Conservation (phyloP, 805 yeast genomes). For the Hagleromyces aurorensis region DNA sequence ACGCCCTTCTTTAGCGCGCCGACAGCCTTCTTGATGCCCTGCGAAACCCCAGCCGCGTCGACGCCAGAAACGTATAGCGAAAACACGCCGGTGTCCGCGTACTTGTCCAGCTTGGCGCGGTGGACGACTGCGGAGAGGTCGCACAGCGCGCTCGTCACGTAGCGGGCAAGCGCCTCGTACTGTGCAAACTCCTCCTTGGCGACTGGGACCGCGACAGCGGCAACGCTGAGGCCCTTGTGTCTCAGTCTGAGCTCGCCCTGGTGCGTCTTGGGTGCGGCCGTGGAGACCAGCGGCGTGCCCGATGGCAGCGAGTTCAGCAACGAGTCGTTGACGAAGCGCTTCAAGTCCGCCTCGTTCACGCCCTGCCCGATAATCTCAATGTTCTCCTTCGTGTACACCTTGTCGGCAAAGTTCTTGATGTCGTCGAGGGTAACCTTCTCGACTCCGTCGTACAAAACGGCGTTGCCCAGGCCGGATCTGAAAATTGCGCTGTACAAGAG, state of each 20-base stretch:
- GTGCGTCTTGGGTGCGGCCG: conserved; percentile 38
- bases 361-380: conserved; percentile 67
- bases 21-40: conserved; percentile 54
- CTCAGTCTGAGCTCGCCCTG: conserved; percentile 67
- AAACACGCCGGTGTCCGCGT: conserved; percentile 77
- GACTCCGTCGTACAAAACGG: conserved; percentile 66
- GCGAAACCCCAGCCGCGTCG: conserved; percentile 49
- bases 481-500: conserved; percentile 72
- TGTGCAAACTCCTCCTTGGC: conserved; percentile 53
- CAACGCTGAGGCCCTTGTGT: conserved; percentile 56
- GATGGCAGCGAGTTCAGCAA: conserved; percentile 50
- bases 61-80: conserved; percentile 56
- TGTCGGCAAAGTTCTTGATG: conserved; percentile 55
- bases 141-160: conserved; percentile 52
- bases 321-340: conserved; percentile 57
- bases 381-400: conserved; percentile 62
- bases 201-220: conserved; percentile 77
- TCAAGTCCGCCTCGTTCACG: conserved; percentile 63
- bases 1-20: conserved; percentile 43
- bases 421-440: conserved; percentile 52
- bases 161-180: conserved; percentile 64
- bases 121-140: conserved; percentile 46
- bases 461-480: conserved; percentile 83
- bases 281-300: conserved; percentile 42
- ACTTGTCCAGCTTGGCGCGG: conserved; percentile 47